Evolutionary conservation across 176 grass and related monocot species (phyloP), one percentile per base, ranked within the genome.

Genomic region (Triticum monococcum): DNA sequence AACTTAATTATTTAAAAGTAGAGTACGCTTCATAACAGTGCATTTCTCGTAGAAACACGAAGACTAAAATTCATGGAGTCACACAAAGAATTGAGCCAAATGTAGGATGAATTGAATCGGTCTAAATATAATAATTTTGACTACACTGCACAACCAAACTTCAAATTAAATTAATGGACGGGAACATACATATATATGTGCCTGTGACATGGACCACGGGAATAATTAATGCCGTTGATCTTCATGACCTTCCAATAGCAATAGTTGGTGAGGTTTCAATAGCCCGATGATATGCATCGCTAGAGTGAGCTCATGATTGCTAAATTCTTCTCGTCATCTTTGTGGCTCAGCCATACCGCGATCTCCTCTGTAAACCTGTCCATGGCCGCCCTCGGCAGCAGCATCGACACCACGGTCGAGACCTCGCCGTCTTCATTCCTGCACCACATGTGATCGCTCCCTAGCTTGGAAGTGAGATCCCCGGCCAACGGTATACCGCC

Each of bases 401-500:
- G 50, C 62, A 89, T 82, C 0, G 83, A 86, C 71, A 89, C 88
- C 8, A 63, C 72, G 2, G 83, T 89, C 0, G 83, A 86, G 35
- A 50, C 30, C n/a, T 86, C 78, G 1, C 83, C 88, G 8, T 68
- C 12, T 2, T 85, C 37, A 24, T 86, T 82, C 22, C 11, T 77
- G 71, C 88, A 89, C 16, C 71, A 50, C 83, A 63, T 62, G 17
- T 86, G 88, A 16, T 89, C 71, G 11, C 88, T 89, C 22, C 78
- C 83, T 0, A 86, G 3, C 71, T 89, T 89, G 0, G 88, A 89
- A 0, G 62, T 38, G 31, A 89, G 71, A 40, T 89, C 83, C 0
- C 88, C 88, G 0, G 83, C 88, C 0, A 86, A 17, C 0, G 88
- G 88, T 23, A 86, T 86, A n/a, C 88, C 88, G 3, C 88, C 88